Conservation (phyloP, 495 filamentous ascomycete species). For the Usnea hakonensis region DNA sequence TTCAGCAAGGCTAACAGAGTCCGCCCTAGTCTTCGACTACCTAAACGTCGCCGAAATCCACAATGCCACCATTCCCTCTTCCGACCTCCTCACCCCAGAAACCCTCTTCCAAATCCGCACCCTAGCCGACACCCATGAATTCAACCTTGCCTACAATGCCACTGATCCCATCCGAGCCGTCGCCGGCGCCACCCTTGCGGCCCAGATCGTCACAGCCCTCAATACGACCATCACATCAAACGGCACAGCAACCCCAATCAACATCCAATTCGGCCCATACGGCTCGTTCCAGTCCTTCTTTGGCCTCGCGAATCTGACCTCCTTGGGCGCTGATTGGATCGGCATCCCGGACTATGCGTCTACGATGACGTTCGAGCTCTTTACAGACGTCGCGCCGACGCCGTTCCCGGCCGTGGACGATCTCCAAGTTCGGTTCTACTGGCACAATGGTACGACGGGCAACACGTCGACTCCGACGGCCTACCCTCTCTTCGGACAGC, state of each 20-base stretch:
- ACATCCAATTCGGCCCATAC: conserved; percentile 45
- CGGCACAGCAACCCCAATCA: conserved; percentile 29
- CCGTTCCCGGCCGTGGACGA: conserved; percentile 32
- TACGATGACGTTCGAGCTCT: conserved; percentile 48
- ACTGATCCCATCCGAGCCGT: conserved; percentile 42
- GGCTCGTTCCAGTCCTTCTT: conserved; percentile 46
- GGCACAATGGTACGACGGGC: conserved; percentile 45
- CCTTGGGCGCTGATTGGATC: conserved; percentile 32
- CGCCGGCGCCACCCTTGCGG: conserved; percentile 42
- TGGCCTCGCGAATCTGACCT: conserved; percentile 39
- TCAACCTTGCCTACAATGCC: conserved; percentile 45
- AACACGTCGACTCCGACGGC: conserved; percentile 24
- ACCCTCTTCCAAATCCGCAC: conserved; percentile 34
- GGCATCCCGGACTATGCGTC: conserved; percentile 48
- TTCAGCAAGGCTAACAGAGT: conserved; percentile 1
- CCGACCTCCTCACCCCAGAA: conserved; percentile 30
- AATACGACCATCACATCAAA: conserved; percentile 37
- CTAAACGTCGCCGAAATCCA: conserved; percentile 49
- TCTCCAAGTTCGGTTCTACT: conserved; percentile 45
- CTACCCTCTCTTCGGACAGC: conserved; percentile 41
- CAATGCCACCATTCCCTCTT: conserved; percentile 38
- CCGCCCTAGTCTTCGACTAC: conserved; percentile 41
- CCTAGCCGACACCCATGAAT: conserved; percentile 46
- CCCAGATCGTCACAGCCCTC: conserved; percentile 36
- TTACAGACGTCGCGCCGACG: conserved; percentile 32